A percentile compares a stretch with the other conserved stretches of the same genome.
phyloP scores from a whole-genome alignment of 2,329 filamentous ascomycete genomes.

The Fonsecaea monophora region DNA sequence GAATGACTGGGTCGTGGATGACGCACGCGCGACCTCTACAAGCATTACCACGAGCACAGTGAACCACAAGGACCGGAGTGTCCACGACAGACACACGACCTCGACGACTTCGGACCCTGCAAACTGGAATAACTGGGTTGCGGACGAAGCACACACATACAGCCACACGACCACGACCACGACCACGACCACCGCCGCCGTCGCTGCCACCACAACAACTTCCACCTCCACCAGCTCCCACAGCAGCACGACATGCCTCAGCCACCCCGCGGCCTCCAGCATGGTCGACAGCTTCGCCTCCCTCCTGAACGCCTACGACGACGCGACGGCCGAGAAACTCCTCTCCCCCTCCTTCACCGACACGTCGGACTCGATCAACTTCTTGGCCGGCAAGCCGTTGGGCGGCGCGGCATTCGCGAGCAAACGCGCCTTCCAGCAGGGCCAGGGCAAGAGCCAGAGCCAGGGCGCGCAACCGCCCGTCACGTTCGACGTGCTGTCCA shows the following conservation, averaged over 20 bases:
- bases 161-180: background rate
- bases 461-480: constrained; percentile 42
- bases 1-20: no score
- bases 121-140: no score
- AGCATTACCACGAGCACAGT: no score
- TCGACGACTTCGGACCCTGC: no score
- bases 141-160: no score
- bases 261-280: constrained; percentile 22
- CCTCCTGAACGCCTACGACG: constrained; percentile 32
- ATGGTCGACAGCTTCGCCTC: constrained; percentile 34
- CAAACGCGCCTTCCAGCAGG: constrained; percentile 43
- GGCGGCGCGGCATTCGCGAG: constrained; percentile 44
- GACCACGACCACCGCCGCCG: background rate
- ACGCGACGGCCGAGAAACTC: constrained; percentile 31
- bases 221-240: background rate
- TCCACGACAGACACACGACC: no score
- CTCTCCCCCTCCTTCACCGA: constrained; percentile 44
- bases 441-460: constrained; percentile 14
- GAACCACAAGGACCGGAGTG: no score
- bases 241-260: constrained; percentile 25
- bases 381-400: constrained; percentile 39
- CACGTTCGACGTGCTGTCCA: constrained; percentile 38
- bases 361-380: constrained; percentile 44
- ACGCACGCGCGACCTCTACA: no score
- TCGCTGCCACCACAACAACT: background rate